A percentile compares a stretch with the other conserved stretches of the same genome.
Conservation (phyloP, 331 rosid species). For the Pyrus hybrid region DNA sequence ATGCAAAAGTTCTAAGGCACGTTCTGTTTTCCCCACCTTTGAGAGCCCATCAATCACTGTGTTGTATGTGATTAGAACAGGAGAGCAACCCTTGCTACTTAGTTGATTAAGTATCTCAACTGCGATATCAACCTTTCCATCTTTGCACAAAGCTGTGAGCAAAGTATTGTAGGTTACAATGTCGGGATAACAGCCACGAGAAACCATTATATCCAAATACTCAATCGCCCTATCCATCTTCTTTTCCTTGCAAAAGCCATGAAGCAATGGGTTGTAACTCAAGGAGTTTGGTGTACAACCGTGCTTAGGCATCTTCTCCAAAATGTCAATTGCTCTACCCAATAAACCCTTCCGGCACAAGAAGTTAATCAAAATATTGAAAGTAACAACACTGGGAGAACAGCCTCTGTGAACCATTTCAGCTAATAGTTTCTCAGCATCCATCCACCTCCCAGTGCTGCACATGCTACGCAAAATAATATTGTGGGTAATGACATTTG, state of each 20-base stretch:
- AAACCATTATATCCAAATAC: slow-evolving; percentile 75
- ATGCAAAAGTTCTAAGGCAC: slow-evolving; percentile 51
- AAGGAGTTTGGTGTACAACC: slow-evolving; percentile 78
- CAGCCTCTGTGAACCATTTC: slow-evolving; percentile 79
- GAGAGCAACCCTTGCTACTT: slow-evolving; percentile 69
- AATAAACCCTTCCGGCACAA: slow-evolving; percentile 69
- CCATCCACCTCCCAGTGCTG: slow-evolving; percentile 82
- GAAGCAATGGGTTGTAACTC: slow-evolving; percentile 88
- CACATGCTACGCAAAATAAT: slow-evolving; percentile 80
- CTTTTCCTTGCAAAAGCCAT: slow-evolving; percentile 73
- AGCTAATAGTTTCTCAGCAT: slow-evolving; percentile 59
- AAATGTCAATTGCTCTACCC: slow-evolving; percentile 69
- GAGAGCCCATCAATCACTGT: slow-evolving; percentile 78
- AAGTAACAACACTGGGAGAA: slow-evolving; percentile 86
- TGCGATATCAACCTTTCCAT: slow-evolving; percentile 77
- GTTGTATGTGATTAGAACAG: slow-evolving; percentile 70
- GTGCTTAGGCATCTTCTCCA: slow-evolving; percentile 78
- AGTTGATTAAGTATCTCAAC: slow-evolving; percentile 73
- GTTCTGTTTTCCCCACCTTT: slow-evolving; percentile 57
- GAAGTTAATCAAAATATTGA: slow-evolving; percentile 81
- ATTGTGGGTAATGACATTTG: slow-evolving; percentile 68
- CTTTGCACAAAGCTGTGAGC: slow-evolving; percentile 78
- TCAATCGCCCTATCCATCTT: slow-evolving; percentile 76
- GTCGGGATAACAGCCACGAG: slow-evolving; percentile 84
- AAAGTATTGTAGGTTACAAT: slow-evolving; percentile 81